Base-by-base conservation (phyloP, 768 basidiomycete genomes). In the Amanita pseudoporphyria region DNA sequence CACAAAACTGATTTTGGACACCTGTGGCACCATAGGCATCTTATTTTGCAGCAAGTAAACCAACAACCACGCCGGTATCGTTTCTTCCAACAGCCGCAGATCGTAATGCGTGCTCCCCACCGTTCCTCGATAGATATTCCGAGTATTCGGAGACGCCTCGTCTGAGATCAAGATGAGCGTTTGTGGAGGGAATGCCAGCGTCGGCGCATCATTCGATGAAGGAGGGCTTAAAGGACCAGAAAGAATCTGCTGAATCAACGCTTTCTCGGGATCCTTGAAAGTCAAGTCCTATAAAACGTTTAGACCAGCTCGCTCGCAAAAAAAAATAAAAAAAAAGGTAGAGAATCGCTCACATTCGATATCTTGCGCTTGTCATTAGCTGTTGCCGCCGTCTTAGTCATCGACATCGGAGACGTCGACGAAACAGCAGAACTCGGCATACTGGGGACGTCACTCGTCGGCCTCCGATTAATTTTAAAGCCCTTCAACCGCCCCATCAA, bases 1-100 rank as follows among this genome's bases (percentile, higher is more conserved):
- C 16, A 95, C 79, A 61, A 98, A 99, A 57, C 91, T 89, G 38
- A 97, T 62, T 69, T 98, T 99, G 45, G 76, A 69, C 10, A 71
- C 60, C 5, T 75, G 69, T 13, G 79, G 76, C 0, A 71, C 58
- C 22, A 73, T 55, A 12, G 76, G 67, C 48, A 72, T 67, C 59
- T 77, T 81, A 55, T 86, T 84, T 12, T 80, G 65, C 33, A 97
- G 71, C 33, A 97, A 66, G 57, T 85, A 95, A 62, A 97, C 90
- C 45, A 91, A 67, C 42, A 96, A 67, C 95, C 95, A 98, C 55
- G 82, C 59, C 3, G 95, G 95, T 72, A 91, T 80, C 33, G 68
- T 73, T 57, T 81, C 78, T 65, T 96, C 93, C 31, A 97, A 69
- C 12, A 54, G 55, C 4, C 63, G 62, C 5, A 67, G 31, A 47